Base-by-base conservation (phyloP, 2,329 filamentous ascomycete species). In the Penicillium sp. region DNA sequence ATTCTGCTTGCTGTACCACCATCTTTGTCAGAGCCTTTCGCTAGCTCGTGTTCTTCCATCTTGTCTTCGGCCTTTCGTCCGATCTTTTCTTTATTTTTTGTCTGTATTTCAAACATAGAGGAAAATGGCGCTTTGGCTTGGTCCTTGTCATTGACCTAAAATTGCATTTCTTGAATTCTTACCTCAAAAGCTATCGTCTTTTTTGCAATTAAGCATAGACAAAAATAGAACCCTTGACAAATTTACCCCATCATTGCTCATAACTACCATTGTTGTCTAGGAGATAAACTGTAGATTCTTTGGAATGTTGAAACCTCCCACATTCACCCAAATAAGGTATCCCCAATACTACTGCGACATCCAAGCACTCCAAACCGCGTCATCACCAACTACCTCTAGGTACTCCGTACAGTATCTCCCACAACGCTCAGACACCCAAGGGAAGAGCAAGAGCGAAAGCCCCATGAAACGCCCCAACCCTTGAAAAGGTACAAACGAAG, bases 221-320 rank as follows among this genome's bases (percentile, higher is more conserved):
- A 29, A 45, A 53, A 50, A 34, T 50, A 34, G 46, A 45, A 16
- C 18, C 7, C 8, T 43, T 18, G 6, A n/a, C n/a, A n/a, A 48
- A 18, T 44, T 43, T n/a, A 36, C 8, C 22, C 21, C 14, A n/a
- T 13, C 36, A 41, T 2, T 27, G 5, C 5, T 27, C 24, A 27
- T 27, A 7, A 18, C 18, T 27, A 27, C 24, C 39, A n/a, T 13
- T 4, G 51, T 56, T 48, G 44, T 38, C 43, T 18, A 40, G 51
- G 54, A 5, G 34, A 56, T 34, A 10, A 18, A 18, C 18, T 34
- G 4, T 10, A 7, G 3, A 4, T 16, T 18, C 21, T 34, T n/a
- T 27, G 55, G 55, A 57, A 57, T 57, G 55, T 13, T 34, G n/a
- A n/a, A 36, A 36, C 13, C 34, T n/a, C 14, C 34, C n/a, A n/a